Percentiles rank a stretch among this genome's conserved stretches.
Conservation (phyloP, 2,329 filamentous ascomycete genomes). For the Coleophoma crateriformis region DNA sequence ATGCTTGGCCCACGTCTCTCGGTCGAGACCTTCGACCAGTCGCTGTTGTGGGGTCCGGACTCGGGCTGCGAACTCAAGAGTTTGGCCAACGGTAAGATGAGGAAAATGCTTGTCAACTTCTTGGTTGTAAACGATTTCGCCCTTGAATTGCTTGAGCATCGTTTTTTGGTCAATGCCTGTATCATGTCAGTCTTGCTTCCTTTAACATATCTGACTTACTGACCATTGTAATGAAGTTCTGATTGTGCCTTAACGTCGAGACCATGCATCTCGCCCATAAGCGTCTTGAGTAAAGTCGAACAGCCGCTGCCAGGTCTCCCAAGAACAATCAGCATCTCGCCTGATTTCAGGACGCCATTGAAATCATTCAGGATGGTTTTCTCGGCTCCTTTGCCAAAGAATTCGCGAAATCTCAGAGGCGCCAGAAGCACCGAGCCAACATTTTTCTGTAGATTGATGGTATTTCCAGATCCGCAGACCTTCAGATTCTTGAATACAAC, state of each 20-base stretch:
- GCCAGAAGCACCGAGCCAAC: slow-evolving; percentile 53
- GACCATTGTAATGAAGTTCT: slow-evolving; percentile 57
- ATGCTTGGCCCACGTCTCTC: slow-evolving; percentile 40
- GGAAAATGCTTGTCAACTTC: slow-evolving; percentile 74
- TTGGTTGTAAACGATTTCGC: slow-evolving; percentile 68
- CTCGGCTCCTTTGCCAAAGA: slow-evolving; percentile 43
- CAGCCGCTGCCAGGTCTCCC: slow-evolving; percentile 62
- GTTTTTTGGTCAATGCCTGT: slow-evolving; percentile 39
- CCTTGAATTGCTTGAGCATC: slow-evolving; percentile 56
- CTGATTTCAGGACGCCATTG: slow-evolving; percentile 56
- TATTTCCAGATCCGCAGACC: slow-evolving; percentile 61
- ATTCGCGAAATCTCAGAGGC: slow-evolving; percentile 51
- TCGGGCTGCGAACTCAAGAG: slow-evolving; percentile 66
- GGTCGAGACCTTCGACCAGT: slow-evolving; percentile 50
- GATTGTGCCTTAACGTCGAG: slow-evolving; percentile 46
- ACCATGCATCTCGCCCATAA: slow-evolving; percentile 54
- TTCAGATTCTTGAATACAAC: slow-evolving; percentile 60
- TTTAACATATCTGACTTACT: slow-evolving; percentile 48
- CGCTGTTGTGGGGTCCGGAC: slow-evolving; percentile 58
- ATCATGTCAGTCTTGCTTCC: slow-evolving; percentile 42
- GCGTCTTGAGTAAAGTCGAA: slow-evolving; percentile 56
- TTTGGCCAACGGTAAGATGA: slow-evolving; percentile 69
- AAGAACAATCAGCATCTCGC: slow-evolving; percentile 65
- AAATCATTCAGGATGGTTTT: slow-evolving; percentile 59
- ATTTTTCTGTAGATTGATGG: slow-evolving; percentile 63